Evolutionary conservation across 2,329 filamentous ascomycete species (phyloP), one percentile per base, ranked within the genome.

Genomic region (Rhynchosporium secalis): DNA sequence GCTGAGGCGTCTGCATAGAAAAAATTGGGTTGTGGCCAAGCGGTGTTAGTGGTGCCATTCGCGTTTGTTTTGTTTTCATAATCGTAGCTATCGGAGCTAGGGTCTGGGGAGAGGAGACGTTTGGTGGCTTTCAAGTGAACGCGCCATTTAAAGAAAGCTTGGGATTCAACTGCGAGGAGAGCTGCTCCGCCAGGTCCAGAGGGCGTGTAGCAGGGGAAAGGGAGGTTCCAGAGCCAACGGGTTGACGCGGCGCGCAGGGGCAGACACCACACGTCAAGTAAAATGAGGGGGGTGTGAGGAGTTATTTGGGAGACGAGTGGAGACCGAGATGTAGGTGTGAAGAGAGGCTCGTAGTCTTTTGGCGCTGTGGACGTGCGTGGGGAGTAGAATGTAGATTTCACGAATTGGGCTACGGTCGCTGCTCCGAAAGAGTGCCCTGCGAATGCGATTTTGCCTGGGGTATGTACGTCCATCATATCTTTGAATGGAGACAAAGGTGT

Each of bases 381-480:
- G 12, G 82, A 80, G 76, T 92, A 91, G 78, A 87, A 94, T 10
- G 88, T 85, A 57, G 85, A 89, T 77, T 96, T 96, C 56, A 94
- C 77, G 60, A 96, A 83, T 72, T 96, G 92, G 1, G 89, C 81
- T 26, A 85, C 80, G 0, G 89, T 91, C 0, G 90, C 83, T 1
- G 87, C 88, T 28, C 92, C 92, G 68, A 96, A 96, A 20, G 88
- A 92, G 75, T 96, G 92, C 3, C 92, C 92, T 0, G 84, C 85
- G 72, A 90, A 94, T 47, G 87, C 83, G 51, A 96, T 86, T 58
- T 82, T 84, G 1, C 91, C 91, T 0, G 90, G 90, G 8, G 83
- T 80, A 62, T 87, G 84, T 3, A 96, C 81, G 65, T 90, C 82
- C 52, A 95, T 80, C 59, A 77, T 78, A n/a, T 78, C 77, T 31